phyloP scores from a whole-genome alignment of 1,284 basidiomycete genomes.

The Pyrrhoderma noxium region DNA sequence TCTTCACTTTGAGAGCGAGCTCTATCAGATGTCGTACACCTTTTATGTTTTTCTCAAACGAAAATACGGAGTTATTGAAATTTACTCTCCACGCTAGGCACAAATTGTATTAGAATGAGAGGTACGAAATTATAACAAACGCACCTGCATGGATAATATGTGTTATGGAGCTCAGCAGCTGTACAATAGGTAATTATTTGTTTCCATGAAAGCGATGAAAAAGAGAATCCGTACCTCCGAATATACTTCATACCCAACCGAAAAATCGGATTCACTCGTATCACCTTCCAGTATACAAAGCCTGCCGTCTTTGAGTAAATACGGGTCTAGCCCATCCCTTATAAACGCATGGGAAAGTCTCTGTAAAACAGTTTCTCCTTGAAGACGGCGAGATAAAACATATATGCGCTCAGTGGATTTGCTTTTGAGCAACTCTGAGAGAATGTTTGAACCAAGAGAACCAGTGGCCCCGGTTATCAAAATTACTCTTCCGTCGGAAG shows the following conservation, averaged over 20 bases:
- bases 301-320: constrained; percentile 15
- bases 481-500: constrained; percentile 17
- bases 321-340: constrained; percentile 20
- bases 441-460: constrained; percentile 28
- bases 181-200: not conserved
- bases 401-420: constrained; percentile 24
- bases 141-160: constrained; percentile 31
- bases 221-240: too few species aligned
- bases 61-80: constrained; percentile 32
- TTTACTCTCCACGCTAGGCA: constrained; percentile 37
- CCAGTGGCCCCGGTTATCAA: constrained; percentile 34
- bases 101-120: not conserved
- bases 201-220: too few species aligned
- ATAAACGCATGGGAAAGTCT: constrained; percentile 26
- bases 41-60: constrained; percentile 31
- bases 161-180: constrained; percentile 22
- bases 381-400: constrained; percentile 28
- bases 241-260: too few species aligned
- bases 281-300: constrained; percentile 26
- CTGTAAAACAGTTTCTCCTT: constrained; percentile 17
- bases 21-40: constrained; percentile 36
- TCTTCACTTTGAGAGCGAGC: constrained; percentile 29
- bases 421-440: constrained; percentile 24
- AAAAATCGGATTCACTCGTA: constrained; percentile 12
- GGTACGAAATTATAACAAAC: not conserved